Percentiles rank a stretch among this genome's conserved stretches.
Conservation (phyloP, 139 green algal species). For the Chlorella ohadii region DNA sequence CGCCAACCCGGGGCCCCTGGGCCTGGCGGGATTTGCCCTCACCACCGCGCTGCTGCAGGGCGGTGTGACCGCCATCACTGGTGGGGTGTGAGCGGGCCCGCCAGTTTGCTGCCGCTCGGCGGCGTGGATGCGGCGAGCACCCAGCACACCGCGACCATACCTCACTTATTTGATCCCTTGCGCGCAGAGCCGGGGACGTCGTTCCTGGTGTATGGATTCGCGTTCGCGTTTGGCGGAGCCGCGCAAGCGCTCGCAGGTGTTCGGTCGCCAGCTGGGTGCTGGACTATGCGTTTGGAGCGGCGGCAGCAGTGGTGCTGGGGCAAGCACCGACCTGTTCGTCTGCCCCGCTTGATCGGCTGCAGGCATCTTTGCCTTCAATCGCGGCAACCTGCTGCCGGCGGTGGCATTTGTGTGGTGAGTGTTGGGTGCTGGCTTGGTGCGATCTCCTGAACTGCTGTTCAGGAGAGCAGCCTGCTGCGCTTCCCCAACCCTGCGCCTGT, state of each 20-base stretch:
- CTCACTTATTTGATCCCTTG: background rate
- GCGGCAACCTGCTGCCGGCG: slow-evolving; percentile 70
- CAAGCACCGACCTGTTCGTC: slow-evolving; percentile 53
- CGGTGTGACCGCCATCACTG: slow-evolving; percentile 22
- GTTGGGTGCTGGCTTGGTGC: background rate
- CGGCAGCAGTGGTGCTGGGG: background rate
- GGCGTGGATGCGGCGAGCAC: background rate
- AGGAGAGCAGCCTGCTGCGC: too few species aligned
- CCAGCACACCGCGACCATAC: background rate
- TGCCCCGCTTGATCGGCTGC: slow-evolving; percentile 57
- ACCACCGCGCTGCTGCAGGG: slow-evolving; percentile 23
- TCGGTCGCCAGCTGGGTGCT: background rate
- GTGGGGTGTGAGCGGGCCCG: background rate
- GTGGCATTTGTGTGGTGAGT: slow-evolving; percentile 67
- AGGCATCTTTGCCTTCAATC: slow-evolving; percentile 67
- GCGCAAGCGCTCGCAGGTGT: slow-evolving; percentile 6
- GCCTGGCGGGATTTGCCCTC: slow-evolving; percentile 41
- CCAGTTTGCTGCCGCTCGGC: too few species aligned
- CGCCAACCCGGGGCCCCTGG: slow-evolving; percentile 31
- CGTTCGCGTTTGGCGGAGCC: background rate
- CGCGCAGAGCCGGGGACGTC: background rate
- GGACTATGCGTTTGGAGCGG: too few species aligned
- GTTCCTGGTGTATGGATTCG: background rate
- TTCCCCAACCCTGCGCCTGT: too few species aligned
- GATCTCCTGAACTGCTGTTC: too few species aligned